Evolutionary conservation across 1,284 basidiomycete species (phyloP).

Genomic region (Mycena sp.): DNA sequence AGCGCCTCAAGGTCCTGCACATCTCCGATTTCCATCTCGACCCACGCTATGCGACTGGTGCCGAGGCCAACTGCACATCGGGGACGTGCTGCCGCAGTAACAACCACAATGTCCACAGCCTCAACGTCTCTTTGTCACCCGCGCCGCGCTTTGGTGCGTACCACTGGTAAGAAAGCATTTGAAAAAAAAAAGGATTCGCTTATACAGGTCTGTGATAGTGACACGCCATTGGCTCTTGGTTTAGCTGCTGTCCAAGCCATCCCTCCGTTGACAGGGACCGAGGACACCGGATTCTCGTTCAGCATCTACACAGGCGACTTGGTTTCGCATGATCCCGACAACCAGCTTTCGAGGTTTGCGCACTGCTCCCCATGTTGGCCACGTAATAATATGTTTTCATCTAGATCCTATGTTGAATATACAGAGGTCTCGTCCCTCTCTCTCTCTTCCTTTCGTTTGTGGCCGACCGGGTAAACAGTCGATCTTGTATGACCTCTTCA

Average conservation of each 20-base stretch:
- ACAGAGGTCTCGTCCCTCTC: slow-evolving; percentile 58
- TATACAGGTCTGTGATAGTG: no score
- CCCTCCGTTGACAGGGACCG: slow-evolving; percentile 71
- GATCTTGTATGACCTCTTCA: slow-evolving; percentile 72
- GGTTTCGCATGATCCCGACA: slow-evolving; percentile 75
- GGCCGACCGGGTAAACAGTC: slow-evolving; percentile 50
- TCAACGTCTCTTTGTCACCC: slow-evolving; percentile 58
- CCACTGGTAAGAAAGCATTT: slow-evolving; percentile 53
- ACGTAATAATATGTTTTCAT: neutral
- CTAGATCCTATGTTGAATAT: slow-evolving; percentile 59
- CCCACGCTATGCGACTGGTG: slow-evolving; percentile 74
- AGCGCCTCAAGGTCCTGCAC: slow-evolving; percentile 79
- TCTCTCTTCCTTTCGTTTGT: neutral
- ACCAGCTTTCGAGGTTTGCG: slow-evolving; percentile 58
- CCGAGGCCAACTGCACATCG: slow-evolving; percentile 80
- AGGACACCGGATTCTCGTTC: slow-evolving; percentile 68
- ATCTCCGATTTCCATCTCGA: slow-evolving; percentile 85
- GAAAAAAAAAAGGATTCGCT: no score
- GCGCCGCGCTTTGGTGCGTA: slow-evolving; percentile 77
- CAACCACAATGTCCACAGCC: slow-evolving; percentile 60
- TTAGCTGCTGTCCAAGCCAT: slow-evolving; percentile 74
- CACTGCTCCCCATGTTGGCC: neutral
- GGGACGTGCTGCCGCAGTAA: slow-evolving; percentile 77
- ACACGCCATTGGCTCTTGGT: slow-evolving; percentile 73
- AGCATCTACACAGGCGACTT: slow-evolving; percentile 82